Percentiles rank a stretch among this genome's conserved stretches.
phyloP scores from a whole-genome alignment of 73 alveolate species.

The Blepharisma japonicum region DNA sequence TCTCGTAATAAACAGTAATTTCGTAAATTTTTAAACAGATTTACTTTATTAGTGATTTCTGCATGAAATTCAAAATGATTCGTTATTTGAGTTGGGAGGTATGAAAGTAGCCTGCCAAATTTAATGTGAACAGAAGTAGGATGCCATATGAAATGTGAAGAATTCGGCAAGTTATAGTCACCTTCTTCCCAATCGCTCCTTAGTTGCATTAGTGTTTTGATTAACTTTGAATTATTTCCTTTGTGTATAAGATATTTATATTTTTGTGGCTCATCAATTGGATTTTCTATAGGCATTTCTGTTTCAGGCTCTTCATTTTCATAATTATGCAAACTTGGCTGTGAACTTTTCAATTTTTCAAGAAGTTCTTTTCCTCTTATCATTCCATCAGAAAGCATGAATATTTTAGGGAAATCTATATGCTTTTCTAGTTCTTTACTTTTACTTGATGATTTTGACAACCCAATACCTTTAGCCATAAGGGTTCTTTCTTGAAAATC shows the following conservation, averaged over 20 bases:
- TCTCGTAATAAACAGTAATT: constrained; percentile 25
- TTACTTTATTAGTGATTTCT: constrained; percentile 32
- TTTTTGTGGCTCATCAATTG: neutral
- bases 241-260: constrained; percentile 35
- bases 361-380: no score
- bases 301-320: no score
- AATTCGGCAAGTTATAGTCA: neutral
- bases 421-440: no score
- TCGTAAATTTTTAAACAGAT: constrained; percentile 29
- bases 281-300: no score
- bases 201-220: constrained; percentile 38
- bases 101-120: constrained; percentile 1
- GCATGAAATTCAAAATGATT: constrained; percentile 47
- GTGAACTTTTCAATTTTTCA: no score
- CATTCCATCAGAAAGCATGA: no score
- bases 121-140: constrained; percentile 11
- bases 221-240: constrained; percentile 64
- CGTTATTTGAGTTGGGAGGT: neutral
- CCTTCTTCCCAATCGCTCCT: constrained; percentile 14
- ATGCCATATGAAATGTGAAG: constrained; percentile 11
- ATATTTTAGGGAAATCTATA: no score
- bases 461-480: no score
- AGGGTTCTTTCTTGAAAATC: no score
- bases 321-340: no score
- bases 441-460: no score